Conservation (phyloP, 2,329 filamentous ascomycete genomes). For the Coleophoma eucalyptorum region DNA sequence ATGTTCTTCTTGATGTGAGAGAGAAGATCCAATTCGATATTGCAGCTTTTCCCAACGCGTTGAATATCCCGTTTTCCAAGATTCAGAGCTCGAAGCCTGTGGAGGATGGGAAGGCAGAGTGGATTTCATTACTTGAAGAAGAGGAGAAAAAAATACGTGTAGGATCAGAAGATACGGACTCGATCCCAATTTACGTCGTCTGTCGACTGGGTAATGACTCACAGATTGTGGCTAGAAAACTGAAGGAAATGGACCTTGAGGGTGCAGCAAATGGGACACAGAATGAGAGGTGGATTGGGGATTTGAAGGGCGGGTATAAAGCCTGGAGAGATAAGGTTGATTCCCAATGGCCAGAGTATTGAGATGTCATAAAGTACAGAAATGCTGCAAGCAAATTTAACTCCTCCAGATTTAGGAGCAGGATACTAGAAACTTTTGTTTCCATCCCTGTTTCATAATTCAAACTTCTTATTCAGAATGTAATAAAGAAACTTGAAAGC, state of each 20-base stretch:
- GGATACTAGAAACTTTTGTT: too few species aligned
- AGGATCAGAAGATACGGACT: conserved; percentile 32
- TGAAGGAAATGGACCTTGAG: conserved; percentile 49
- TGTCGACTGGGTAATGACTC: conserved; percentile 78
- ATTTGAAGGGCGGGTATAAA: conserved; percentile 67
- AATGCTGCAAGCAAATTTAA: too few species aligned
- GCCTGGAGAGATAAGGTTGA: conserved; percentile 73
- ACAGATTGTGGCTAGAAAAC: conserved; percentile 61
- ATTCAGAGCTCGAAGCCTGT: conserved; percentile 31
- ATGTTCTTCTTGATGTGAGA: conserved; percentile 76
- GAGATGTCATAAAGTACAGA: neutral
- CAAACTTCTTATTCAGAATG: too few species aligned
- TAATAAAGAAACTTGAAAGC: too few species aligned
- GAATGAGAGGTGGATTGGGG: conserved; percentile 55
- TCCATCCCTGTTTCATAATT: too few species aligned
- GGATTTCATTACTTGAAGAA: conserved; percentile 9
- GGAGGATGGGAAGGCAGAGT: conserved; percentile 16
- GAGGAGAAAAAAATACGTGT: conserved; percentile 31
- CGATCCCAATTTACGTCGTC: conserved; percentile 60
- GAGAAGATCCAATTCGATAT: conserved; percentile 83
- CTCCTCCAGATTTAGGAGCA: too few species aligned
- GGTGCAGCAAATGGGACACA: conserved; percentile 39
- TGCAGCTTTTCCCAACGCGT: conserved; percentile 68
- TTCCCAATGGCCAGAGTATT: conserved; percentile 51
- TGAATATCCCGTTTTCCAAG: conserved; percentile 69